phyloP scores from a whole-genome alignment of 2,329 filamentous ascomycete genomes.

The Calonectria ilicicola region DNA sequence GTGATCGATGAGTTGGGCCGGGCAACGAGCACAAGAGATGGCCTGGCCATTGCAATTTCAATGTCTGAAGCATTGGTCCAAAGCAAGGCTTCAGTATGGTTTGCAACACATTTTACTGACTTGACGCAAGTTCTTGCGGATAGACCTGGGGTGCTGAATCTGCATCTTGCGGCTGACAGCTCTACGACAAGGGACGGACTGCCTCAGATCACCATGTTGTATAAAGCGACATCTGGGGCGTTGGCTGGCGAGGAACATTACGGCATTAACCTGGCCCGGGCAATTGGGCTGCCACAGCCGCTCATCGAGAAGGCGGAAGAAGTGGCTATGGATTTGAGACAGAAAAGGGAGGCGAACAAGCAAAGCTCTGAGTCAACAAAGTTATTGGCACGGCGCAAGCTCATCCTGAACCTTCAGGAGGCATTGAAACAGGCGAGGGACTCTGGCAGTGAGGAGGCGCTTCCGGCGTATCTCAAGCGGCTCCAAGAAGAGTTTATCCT shows the following conservation, averaged over 20 bases:
- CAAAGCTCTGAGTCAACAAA: slow-evolving; percentile 69
- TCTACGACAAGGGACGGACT: slow-evolving; percentile 59
- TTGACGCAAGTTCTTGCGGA: slow-evolving; percentile 81
- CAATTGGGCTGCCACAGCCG: slow-evolving; percentile 76
- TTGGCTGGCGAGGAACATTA: slow-evolving; percentile 78
- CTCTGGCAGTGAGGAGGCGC: slow-evolving; percentile 70
- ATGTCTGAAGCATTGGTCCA: slow-evolving; percentile 90
- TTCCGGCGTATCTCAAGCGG: slow-evolving; percentile 55
- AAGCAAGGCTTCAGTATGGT: slow-evolving; percentile 85
- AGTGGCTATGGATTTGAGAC: slow-evolving; percentile 73
- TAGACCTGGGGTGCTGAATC: slow-evolving; percentile 81
- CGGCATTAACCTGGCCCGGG: slow-evolving; percentile 82
- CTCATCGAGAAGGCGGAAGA: slow-evolving; percentile 77
- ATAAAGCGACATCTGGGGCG: slow-evolving; percentile 81
- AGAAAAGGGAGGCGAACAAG: slow-evolving; percentile 68
- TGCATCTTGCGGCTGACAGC: slow-evolving; percentile 82
- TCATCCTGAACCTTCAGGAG: slow-evolving; percentile 80
- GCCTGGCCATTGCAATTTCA: slow-evolving; percentile 87
- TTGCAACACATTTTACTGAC: slow-evolving; percentile 92
- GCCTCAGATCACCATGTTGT: slow-evolving; percentile 84
- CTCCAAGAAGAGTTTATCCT: slow-evolving; percentile 79
- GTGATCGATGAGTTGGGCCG: slow-evolving; percentile 94
- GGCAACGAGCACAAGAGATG: slow-evolving; percentile 90
- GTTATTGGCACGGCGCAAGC: slow-evolving; percentile 73
- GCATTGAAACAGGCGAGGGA: slow-evolving; percentile 76